Percentiles rank a stretch among this genome's conserved stretches.
These are phyloP conservation scores for Gossypium sturtianum DNA, from an alignment of 345 rosid genomes.

Conservation along the genomic window DNA sequence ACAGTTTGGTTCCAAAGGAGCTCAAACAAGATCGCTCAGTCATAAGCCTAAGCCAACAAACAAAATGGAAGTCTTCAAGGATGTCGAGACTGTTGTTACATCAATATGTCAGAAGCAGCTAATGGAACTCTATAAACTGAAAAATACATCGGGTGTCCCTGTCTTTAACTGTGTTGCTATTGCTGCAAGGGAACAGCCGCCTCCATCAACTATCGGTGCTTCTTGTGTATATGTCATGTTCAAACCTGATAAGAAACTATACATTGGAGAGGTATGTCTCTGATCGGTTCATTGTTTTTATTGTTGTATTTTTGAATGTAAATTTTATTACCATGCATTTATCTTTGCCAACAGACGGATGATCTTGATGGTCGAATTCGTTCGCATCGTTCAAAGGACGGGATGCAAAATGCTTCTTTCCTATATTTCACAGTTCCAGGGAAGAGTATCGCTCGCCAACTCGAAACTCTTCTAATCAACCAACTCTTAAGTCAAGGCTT, in stretches of 20 bases:
- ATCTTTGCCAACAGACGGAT: slow-evolving; percentile 50
- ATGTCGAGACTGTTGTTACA: slow-evolving; percentile 39
- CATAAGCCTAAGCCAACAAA: slow-evolving; percentile 23
- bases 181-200: slow-evolving; percentile 80
- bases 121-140: slow-evolving; percentile 38
- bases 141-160: slow-evolving; percentile 25
- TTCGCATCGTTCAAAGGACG: slow-evolving; percentile 62
- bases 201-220: slow-evolving; percentile 84
- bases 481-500: slow-evolving; percentile 66
- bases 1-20: slow-evolving; percentile 22
- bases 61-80: slow-evolving; percentile 28
- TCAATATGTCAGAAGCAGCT: slow-evolving; percentile 52
- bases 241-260: slow-evolving; percentile 66
- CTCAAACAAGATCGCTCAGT: slow-evolving; percentile 20
- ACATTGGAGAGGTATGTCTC: slow-evolving; percentile 73
- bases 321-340: neutral
- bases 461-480: slow-evolving; percentile 91
- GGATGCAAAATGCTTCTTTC: slow-evolving; percentile 64
- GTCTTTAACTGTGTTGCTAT: slow-evolving; percentile 43
- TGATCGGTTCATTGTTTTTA: neutral
- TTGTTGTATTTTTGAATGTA: neutral
- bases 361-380: slow-evolving; percentile 83
- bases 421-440: slow-evolving; percentile 74
- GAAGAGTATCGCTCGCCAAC: slow-evolving; percentile 86
- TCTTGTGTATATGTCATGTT: slow-evolving; percentile 87